Percentiles rank a stretch among this genome's conserved stretches.
phyloP scores from a whole-genome alignment of 2,329 filamentous ascomycete genomes.

The Aspergillus nomiae region DNA sequence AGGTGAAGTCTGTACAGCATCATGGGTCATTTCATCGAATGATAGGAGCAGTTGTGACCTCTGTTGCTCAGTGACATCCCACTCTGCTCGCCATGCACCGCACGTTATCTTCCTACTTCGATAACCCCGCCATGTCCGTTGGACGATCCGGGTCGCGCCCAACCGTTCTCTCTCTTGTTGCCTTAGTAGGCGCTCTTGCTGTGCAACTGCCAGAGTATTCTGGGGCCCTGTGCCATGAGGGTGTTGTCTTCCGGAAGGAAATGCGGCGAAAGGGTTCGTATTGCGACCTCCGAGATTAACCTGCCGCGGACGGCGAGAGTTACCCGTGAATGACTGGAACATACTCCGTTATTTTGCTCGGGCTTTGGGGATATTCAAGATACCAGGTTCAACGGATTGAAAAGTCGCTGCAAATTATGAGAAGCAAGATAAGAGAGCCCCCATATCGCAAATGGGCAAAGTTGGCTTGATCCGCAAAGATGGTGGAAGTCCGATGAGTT shows the following conservation, averaged over 20 bases:
- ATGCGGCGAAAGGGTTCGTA: constrained; percentile 72
- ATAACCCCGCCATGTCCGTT: constrained; percentile 82
- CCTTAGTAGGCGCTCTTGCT: constrained; percentile 78
- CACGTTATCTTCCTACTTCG: constrained; percentile 61
- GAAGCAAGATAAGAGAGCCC: constrained; percentile 17
- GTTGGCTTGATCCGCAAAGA: constrained; percentile 2
- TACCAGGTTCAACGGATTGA: constrained; percentile 5
- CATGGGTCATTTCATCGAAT: constrained; percentile 45
- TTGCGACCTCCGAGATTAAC: constrained; percentile 90
- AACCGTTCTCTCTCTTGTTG: constrained; percentile 78
- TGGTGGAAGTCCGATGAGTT: constrained; percentile 2
- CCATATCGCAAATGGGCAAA: constrained; percentile 22
- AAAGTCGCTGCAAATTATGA: constrained; percentile 16
- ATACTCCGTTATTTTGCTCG: constrained; percentile 40
- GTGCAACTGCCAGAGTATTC: constrained; percentile 78
- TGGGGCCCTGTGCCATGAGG: constrained; percentile 65
- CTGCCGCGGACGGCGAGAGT: constrained; percentile 79
- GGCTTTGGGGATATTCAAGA: constrained; percentile 10
- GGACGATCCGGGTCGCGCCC: constrained; percentile 72
- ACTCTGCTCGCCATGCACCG: constrained; percentile 58
- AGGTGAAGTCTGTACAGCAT: constrained; percentile 49
- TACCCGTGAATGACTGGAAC: constrained; percentile 92
- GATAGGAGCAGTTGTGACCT: constrained; percentile 32
- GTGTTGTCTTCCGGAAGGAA: constrained; percentile 60
- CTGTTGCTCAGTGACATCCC: constrained; percentile 61